Percentiles rank a stretch among this genome's conserved stretches.
Evolutionary conservation across 192 early-diverging fungal species (phyloP).

Genomic region (Coemansia sp.): DNA sequence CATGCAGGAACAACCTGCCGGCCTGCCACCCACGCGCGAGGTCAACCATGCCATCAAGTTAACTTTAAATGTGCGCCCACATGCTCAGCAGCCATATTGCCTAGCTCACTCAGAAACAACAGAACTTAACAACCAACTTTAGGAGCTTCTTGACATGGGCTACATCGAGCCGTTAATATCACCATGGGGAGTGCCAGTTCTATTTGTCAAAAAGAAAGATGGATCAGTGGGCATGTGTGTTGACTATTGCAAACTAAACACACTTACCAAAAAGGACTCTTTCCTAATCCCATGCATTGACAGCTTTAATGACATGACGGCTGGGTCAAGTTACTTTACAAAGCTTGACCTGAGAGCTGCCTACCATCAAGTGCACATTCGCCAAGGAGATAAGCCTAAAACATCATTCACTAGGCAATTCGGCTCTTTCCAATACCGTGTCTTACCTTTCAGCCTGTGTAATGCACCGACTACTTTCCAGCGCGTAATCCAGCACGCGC

Average conservation of each 20-base stretch:
- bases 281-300: slow-evolving; percentile 13
- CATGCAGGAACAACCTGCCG: neutral
- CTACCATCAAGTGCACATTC: slow-evolving; percentile 49
- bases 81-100: slow-evolving; percentile 6
- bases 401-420: slow-evolving; percentile 46
- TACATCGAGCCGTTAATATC: slow-evolving; percentile 21
- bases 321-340: slow-evolving; percentile 19
- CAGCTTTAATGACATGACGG: slow-evolving; percentile 34
- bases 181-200: slow-evolving; percentile 15
- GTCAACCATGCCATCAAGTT: neutral
- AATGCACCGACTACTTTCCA: slow-evolving; percentile 62
- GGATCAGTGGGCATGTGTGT: slow-evolving; percentile 51
- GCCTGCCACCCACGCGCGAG: neutral
- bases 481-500: slow-evolving; percentile 45
- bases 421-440: slow-evolving; percentile 51
- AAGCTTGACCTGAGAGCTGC: slow-evolving; percentile 43
- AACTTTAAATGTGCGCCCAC: neutral
- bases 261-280: slow-evolving; percentile 37
- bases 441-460: slow-evolving; percentile 62
- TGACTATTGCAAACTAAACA: slow-evolving; percentile 55
- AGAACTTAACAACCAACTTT: slow-evolving; percentile 11
- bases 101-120: slow-evolving; percentile 5
- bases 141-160: slow-evolving; percentile 3
- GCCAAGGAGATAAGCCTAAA: slow-evolving; percentile 31
- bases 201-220: slow-evolving; percentile 41